Conservation (phyloP, 2,329 filamentous ascomycete genomes). For the Neocucurbitaria cava region DNA sequence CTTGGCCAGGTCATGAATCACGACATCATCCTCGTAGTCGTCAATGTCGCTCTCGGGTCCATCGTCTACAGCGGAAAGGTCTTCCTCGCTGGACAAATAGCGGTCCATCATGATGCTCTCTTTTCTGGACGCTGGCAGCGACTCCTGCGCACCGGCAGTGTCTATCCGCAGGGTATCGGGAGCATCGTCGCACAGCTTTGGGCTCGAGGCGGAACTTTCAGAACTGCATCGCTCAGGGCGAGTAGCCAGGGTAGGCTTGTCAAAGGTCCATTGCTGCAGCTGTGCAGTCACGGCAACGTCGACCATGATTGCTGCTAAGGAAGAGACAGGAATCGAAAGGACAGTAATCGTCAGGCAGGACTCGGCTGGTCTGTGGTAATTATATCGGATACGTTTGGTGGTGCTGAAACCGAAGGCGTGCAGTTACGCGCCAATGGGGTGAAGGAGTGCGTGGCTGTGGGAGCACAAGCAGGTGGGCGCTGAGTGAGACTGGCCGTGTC, state of each 20-base stretch:
- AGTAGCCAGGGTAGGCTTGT: conserved; percentile 34
- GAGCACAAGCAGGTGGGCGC: conserved; percentile 18
- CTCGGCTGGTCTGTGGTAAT: conserved; percentile 6
- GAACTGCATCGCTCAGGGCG: conserved; percentile 38
- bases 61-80: conserved; percentile 46
- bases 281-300: conserved; percentile 41
- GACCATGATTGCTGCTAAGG: conserved; percentile 34
- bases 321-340: conserved; percentile 4
- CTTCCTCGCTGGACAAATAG: conserved; percentile 50
- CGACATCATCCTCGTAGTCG: conserved; percentile 42
- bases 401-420: conserved; percentile 42
- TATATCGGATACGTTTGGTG: conserved; percentile 26
- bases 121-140: conserved; percentile 19
- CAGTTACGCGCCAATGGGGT: conserved; percentile 37
- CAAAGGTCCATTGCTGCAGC: conserved; percentile 48
- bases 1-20: conserved; percentile 37
- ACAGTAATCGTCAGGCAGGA: conserved; percentile 6
- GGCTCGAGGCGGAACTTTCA: conserved; percentile 43
- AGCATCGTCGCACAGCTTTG: conserved; percentile 44
- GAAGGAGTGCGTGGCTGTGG: conserved; percentile 28
- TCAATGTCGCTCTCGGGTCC: conserved; percentile 35
- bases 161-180: conserved; percentile 44
- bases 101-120: conserved; percentile 39
- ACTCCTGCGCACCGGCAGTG: conserved; percentile 25
- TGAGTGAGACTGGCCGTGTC: conserved; percentile 29